Evolutionary conservation across 257 asterid species (phyloP), one percentile per base, ranked within the genome.

Genomic region (Fraxinus excelsior): DNA sequence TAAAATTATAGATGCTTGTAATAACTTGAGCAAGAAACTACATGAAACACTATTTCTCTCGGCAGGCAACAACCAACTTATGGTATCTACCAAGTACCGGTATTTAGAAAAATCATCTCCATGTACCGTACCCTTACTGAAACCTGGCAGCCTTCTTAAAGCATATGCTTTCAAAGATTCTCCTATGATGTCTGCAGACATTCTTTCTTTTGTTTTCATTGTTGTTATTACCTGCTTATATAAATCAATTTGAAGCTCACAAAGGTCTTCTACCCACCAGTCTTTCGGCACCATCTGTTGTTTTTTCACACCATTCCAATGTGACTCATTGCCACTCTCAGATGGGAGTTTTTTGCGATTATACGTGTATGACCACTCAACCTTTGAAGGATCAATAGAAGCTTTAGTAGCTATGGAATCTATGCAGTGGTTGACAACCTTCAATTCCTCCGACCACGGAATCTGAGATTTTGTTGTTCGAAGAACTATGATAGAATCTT

Each of bases 261-360:
- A 94, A 13, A 94, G 85, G 79, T 94, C 98, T 81, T 92, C 98
- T 1, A 92, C 96, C 97, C 98, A 94, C 98, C 98, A 94, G 78
- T 94, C 97, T 42, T 80, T 78, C 0, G 97, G 98, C 72, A 94
- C 96, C 32, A 76, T 60, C 69, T 46, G 91, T 49, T 82, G 97
- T 73, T 88, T 91, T 64, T 84, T 86, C 79, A 88, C 87, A 67
- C 89, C 94, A 31, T 89, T 88, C 92, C 91, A 87, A 19, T 72
- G 84, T 0, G 86, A 56, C 38, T 88, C 92, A 29, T 83, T 75
- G 40, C 85, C 92, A 32, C 79, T 86, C 77, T 89, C 96, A 0
- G 94, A 82, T 4, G 83, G 77, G 9, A 88, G 90, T 74, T 87
- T 88, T 58, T 85, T 87, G 3, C 92, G 92, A 37, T 91, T 92